phyloP scores from a whole-genome alignment of 495 filamentous ascomycete genomes.

The Tetracladium setigerum region DNA sequence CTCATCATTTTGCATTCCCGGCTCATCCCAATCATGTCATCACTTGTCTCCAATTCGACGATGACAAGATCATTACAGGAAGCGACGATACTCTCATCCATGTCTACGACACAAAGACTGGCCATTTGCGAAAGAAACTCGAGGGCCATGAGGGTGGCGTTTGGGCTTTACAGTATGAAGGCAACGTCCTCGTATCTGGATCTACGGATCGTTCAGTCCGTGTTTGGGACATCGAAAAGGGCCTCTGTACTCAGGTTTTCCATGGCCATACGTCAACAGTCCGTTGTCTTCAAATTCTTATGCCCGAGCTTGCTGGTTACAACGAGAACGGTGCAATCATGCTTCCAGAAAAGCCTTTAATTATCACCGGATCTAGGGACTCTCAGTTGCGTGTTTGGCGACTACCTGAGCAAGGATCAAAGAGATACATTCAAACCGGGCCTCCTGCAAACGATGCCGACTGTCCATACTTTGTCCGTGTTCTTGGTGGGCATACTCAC shows the following conservation, averaged over 20 bases:
- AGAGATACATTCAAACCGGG: constrained; percentile 66
- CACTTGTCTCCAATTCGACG: constrained; percentile 94
- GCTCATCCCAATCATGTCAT: constrained; percentile 96
- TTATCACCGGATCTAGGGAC: constrained; percentile 96
- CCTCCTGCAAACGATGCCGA: constrained; percentile 72
- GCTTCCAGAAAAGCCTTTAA: constrained; percentile 86
- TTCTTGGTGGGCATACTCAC: constrained; percentile 78
- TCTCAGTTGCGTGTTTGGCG: constrained; percentile 94
- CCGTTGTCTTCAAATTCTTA: constrained; percentile 88
- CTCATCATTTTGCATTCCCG: constrained; percentile 91
- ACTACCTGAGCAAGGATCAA: constrained; percentile 73
- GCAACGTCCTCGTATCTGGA: constrained; percentile 90
- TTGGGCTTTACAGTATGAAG: constrained; percentile 95
- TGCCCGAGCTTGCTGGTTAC: constrained; percentile 71
- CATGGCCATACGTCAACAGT: constrained; percentile 97
- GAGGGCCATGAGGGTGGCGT: constrained; percentile 95
- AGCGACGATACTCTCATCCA: constrained; percentile 98
- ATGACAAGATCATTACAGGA: constrained; percentile 94
- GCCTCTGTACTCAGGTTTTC: constrained; percentile 87
- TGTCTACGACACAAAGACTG: constrained; percentile 96
- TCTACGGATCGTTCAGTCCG: constrained; percentile 93
- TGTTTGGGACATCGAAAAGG: constrained; percentile 94
- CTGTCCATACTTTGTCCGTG: constrained; percentile 90
- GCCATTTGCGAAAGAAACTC: constrained; percentile 70
- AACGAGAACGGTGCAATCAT: constrained; percentile 69